Evolutionary conservation across 176 grass and related monocot genomes (phyloP).

Genomic region (Triticum turgidum): DNA sequence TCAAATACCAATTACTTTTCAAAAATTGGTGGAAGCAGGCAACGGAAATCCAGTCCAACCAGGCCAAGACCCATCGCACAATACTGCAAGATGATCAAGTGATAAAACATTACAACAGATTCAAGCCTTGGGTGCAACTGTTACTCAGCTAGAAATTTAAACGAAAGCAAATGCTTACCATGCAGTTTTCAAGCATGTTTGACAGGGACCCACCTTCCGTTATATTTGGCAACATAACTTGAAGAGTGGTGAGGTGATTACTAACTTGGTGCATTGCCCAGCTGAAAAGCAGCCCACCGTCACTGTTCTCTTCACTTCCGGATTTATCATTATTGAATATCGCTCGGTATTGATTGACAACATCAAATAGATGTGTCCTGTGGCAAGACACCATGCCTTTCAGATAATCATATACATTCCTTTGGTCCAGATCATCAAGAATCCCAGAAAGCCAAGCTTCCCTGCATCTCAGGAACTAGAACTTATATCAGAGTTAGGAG

Average conservation of each 20-base stretch:
- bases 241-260: constrained; percentile 78
- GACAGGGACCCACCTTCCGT: constrained; percentile 90
- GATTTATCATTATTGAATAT: constrained; percentile 99
- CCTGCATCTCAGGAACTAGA: constrained; percentile 96
- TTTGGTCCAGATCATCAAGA: constrained; percentile 89
- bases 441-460: constrained; percentile 92
- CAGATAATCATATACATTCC: constrained; percentile 88
- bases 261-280: constrained; percentile 97
- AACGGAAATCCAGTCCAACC: constrained; percentile 95
- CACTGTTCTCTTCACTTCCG: constrained; percentile 82
- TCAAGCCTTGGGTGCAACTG: neutral
- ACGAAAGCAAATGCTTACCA: constrained; percentile 60
- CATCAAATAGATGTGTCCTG: constrained; percentile 87
- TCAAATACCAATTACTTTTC: constrained; percentile 66
- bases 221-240: constrained; percentile 93
- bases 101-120: neutral
- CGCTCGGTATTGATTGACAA: constrained; percentile 96
- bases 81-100: constrained; percentile 64
- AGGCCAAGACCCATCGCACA: constrained; percentile 98
- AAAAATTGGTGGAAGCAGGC: constrained; percentile 91
- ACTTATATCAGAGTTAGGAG: constrained; percentile 39
- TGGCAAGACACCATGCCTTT: constrained; percentile 91
- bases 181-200: constrained; percentile 86
- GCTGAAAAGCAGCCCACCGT: constrained; percentile 91
- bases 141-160: constrained; percentile 5